Percentiles rank a stretch among this genome's conserved stretches.
These are phyloP conservation scores for Fraxinus platypoda DNA, from an alignment of 305 asterid species.

Conservation along the genomic window DNA sequence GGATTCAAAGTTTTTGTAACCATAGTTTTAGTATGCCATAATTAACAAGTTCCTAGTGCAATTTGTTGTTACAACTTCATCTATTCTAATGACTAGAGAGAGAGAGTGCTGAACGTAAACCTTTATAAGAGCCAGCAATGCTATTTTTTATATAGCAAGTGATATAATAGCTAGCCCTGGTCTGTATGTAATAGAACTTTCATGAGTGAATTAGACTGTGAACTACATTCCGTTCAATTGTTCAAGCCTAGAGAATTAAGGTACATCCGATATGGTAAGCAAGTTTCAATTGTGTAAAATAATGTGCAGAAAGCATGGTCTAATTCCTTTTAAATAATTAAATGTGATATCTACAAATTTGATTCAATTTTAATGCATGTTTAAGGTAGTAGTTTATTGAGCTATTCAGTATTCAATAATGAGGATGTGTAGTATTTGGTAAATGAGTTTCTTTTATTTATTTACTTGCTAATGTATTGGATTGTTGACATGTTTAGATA, in stretches of 20 bases:
- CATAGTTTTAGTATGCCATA: not conserved
- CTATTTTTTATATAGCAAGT: not conserved
- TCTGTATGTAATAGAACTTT: not conserved
- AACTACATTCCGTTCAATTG: not conserved
- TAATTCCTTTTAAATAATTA: not conserved
- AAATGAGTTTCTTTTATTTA: not conserved
- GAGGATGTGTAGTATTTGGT: not conserved
- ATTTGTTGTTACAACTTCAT: not conserved
- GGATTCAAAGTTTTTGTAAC: not conserved
- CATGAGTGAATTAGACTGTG: not conserved
- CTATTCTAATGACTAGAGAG: not conserved
- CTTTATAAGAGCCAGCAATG: not conserved
- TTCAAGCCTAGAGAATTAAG: not conserved
- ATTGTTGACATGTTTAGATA: constrained; percentile 48
- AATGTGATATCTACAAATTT: not conserved
- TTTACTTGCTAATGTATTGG: constrained; percentile 6
- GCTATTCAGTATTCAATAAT: not conserved
- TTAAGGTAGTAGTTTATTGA: not conserved
- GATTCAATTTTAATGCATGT: not conserved
- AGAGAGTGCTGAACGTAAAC: not conserved
- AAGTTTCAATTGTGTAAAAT: not conserved
- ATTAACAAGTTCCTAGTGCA: not conserved
- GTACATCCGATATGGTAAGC: not conserved
- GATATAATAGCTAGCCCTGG: not conserved
- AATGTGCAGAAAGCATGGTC: not conserved